Percentiles rank a stretch among this genome's conserved stretches.
Evolutionary conservation across 2,329 filamentous ascomycete genomes (phyloP).

Genomic region (Colletotrichum tropicale): DNA sequence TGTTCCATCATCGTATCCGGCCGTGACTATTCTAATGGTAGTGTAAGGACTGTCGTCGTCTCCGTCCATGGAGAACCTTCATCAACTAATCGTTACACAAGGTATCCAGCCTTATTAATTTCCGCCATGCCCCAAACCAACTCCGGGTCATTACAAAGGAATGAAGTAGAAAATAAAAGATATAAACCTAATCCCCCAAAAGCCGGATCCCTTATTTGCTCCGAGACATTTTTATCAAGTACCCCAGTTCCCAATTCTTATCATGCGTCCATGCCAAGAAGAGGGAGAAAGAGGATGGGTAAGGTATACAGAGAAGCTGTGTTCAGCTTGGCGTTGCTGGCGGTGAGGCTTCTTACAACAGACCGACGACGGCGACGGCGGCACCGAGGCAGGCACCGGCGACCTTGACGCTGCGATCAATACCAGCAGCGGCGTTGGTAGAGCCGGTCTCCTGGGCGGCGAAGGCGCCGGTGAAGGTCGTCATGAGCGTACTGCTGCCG

Average conservation of each 20-base stretch:
- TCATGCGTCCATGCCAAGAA: not conserved
- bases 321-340: not conserved
- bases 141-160: not conserved
- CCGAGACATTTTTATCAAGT: not conserved
- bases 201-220: not conserved
- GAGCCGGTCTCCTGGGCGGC: conserved; percentile 18
- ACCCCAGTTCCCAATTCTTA: not conserved
- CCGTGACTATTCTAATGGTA: not conserved
- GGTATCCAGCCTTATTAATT: conserved; percentile 12
- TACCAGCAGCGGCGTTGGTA: not conserved
- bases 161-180: not conserved
- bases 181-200: not conserved
- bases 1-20: not conserved
- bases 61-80: not conserved
- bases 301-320: not conserved
- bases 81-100: conserved; percentile 12
- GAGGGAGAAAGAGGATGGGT: not conserved
- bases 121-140: not conserved
- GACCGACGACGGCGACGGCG: conserved; percentile 21
- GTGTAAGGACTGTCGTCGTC: conserved; percentile 1
- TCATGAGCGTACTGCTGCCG: conserved; percentile 24
- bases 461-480: conserved; percentile 20
- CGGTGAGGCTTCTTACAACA: conserved; percentile 13
- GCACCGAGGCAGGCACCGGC: conserved; percentile 22
- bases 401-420: conserved; percentile 15